Evolutionary conservation across 2,329 filamentous ascomycete genomes (phyloP), one percentile per base, ranked within the genome.

Genomic region (Arthroderma sp.): DNA sequence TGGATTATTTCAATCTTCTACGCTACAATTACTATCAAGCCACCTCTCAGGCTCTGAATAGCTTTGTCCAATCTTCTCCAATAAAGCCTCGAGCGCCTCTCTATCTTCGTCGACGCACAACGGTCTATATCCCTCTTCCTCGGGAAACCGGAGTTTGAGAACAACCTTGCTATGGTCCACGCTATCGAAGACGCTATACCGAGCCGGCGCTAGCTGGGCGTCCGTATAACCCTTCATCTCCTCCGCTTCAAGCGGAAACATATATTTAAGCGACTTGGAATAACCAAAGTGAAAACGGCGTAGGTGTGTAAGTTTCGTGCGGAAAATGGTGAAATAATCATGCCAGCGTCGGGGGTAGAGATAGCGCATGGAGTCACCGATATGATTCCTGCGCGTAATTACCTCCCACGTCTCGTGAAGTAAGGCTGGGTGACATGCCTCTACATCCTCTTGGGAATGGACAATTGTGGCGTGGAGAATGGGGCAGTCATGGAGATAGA

Each of bases 401-500:
- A 5, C 0, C 30, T 10, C 41, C 27, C 4, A 11, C 28, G 22
- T 29, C 15, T 3, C 9, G 41, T 40, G 4, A 29, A 43, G 45
- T 22, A 36, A 44, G 29, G 31, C 22, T 29, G 5, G 10, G 4
- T 2, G 4, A 28, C 31, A 36, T 11, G 32, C 32, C 8, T 22
- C 11, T 42, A 9, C 42, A n/a, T 28, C 29, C 11, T n/a, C 48
- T 47, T 6, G 33, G 38, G 3, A 51, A 45, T 30, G 15, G 15
- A 22, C 15, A 22, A 22, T 22, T 22, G 15, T 22, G 15, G 49
- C 47, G 30, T 33, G 49, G 22, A 57, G 36, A 22, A 69, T 66
- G 0, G 61, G 56, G 43, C 68, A 72, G 43, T 67, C 56, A 36
- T 71, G 67, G 0, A 73, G 55, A 8, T 66, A 61, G 1, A 73